Evolutionary conservation across 495 filamentous ascomycete species (phyloP).

Genomic region (Aspergillus diversus): DNA sequence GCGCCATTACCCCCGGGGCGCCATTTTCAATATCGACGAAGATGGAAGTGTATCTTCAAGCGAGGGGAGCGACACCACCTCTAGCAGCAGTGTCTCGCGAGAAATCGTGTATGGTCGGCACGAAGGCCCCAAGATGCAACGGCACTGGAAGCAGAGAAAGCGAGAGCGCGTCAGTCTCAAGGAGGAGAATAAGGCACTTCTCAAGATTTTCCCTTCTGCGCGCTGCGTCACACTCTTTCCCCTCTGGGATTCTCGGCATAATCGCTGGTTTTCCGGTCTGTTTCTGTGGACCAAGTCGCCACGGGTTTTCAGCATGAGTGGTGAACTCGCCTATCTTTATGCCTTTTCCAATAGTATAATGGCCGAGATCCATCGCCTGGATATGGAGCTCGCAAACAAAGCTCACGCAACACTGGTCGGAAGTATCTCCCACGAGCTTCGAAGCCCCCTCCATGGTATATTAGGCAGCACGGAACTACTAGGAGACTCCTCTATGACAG

Average conservation of each 20-base stretch:
- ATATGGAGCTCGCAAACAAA: conserved; percentile 40
- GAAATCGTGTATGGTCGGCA: conserved; percentile 13
- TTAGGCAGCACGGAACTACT: conserved; percentile 20
- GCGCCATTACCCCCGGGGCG: conserved; percentile 55
- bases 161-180: conserved; percentile 16
- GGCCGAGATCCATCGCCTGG: conserved; percentile 58
- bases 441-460: conserved; percentile 21
- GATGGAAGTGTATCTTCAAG: conserved; percentile 26
- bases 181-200: conserved; percentile 9
- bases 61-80: conserved; percentile 19
- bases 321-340: conserved; percentile 49
- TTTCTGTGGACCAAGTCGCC: conserved; percentile 53
- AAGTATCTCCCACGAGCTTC: conserved; percentile 38
- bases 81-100: conserved; percentile 6
- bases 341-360: conserved; percentile 62
- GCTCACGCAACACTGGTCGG: conserved; percentile 65
- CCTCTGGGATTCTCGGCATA: conserved; percentile 59
- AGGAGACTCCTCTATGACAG: conserved; percentile 11
- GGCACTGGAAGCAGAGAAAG: conserved; percentile 37
- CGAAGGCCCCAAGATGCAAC: conserved; percentile 29
- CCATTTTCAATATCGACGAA: conserved; percentile 58
- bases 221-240: conserved; percentile 34
- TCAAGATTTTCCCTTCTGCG: conserved; percentile 14
- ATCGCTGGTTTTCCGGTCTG: conserved; percentile 61
- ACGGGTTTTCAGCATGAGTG: conserved; percentile 36